Base-by-base conservation (phyloP, 1,284 basidiomycete genomes). In the Cryptococcus hybrid region DNA sequence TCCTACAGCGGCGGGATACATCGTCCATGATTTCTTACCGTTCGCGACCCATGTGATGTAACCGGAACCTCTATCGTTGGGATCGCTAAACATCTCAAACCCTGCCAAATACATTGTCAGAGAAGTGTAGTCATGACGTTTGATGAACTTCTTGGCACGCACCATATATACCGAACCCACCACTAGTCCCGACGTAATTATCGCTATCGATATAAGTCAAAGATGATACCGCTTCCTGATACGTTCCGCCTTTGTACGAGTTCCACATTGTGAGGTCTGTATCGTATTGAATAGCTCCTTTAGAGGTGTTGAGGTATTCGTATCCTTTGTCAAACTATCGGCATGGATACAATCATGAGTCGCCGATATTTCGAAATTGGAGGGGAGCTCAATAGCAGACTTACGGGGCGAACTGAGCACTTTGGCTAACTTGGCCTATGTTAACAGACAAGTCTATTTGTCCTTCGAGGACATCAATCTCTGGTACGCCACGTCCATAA, bases 221-320 rank as follows among this genome's bases (percentile, higher is more conserved):
- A 80, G 64, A 83, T 2, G 87, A 89, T 24, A 87, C 71, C 30
- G 88, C 88, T 76, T 95, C 88, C 76, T 95, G 92, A 71, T 82
- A 90, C 12, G 79, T 70, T 39, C 87, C 87, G 24, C 92, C 92
- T 51, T 81, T 83, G 76, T 92, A 94, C 3, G 77, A 59, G 76
- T 93, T 93, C 66, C 81, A 83, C 58, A 87, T 78, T 1, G 83
- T 82, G n/a, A 86, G 82, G 36, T 78, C 54, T 2, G 60, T 50
- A 50, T 79, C 68, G 61, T 69, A 71, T 7, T 55, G 58, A 6
- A 60, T 57, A 2, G 65, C 63, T 18, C 62, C 79, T 2, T 83
- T 74, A 5, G 82, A 67, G 3, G 77, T 73, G 64, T 85, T 83
- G 67, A 82, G 78, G 68, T 84, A 87, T 56, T 84, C 61, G 74